These are phyloP conservation scores for Corymbia citriodora DNA, from an alignment of 441 rosid species.

Conservation along the genomic window DNA sequence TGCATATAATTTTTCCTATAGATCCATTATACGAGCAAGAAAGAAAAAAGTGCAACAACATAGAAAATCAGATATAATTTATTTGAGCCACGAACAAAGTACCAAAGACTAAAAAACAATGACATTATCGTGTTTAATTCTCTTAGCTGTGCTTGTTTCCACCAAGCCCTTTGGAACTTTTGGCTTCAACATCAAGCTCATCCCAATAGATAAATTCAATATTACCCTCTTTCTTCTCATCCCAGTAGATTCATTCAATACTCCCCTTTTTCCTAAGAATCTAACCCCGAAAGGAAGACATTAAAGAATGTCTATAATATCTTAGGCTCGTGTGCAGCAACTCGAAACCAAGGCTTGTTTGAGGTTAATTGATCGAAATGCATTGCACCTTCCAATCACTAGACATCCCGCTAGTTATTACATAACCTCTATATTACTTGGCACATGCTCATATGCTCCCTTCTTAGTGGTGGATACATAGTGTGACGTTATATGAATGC, in stretches of 20 bases:
- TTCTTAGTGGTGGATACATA: neutral
- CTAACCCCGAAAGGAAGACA: neutral
- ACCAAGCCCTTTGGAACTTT: neutral
- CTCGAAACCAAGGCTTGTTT: neutral
- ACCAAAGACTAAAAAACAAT: neutral
- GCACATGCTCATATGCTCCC: neutral
- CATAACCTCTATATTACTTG: neutral
- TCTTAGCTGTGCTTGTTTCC: neutral
- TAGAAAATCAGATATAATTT: too few relatives aligned
- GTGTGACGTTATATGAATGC: neutral
- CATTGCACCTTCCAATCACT: too few relatives aligned
- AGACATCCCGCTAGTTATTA: neutral
- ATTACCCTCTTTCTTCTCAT: too few relatives aligned
- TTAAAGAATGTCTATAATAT: too few relatives aligned
- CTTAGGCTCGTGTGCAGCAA: neutral
- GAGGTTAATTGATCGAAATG: neutral
- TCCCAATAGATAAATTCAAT: neutral
- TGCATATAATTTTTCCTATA: neutral
- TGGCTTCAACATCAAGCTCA: neutral
- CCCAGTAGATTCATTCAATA: too few relatives aligned
- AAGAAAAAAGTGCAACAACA: neutral
- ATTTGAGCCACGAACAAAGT: neutral
- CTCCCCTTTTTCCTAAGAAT: too few relatives aligned
- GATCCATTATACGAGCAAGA: neutral
- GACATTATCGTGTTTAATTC: conserved; percentile 9